phyloP scores from a whole-genome alignment of 371 early-diverging fungal species.

The Zopfochytrium polystomum region DNA sequence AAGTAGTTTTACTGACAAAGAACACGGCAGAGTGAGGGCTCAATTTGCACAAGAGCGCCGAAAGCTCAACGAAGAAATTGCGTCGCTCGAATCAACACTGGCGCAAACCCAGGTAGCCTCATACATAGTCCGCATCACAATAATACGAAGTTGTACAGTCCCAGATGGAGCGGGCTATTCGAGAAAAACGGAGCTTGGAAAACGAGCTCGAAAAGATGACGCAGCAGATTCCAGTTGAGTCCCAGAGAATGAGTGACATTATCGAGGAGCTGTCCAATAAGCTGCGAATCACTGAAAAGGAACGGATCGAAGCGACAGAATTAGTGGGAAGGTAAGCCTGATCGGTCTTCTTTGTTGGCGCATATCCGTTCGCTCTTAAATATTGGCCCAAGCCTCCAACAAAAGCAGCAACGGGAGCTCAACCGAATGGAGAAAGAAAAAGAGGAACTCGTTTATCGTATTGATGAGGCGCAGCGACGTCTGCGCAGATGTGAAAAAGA shows the following conservation, averaged over 20 bases:
- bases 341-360: background rate
- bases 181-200: conserved; percentile 49
- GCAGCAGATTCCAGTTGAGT: conserved; percentile 41
- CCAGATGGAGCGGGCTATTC: conserved; percentile 44
- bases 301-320: conserved; percentile 30
- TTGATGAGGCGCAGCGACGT: conserved; percentile 39
- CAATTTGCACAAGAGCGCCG: conserved; percentile 31
- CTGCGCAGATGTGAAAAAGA: conserved; percentile 42
- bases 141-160: background rate
- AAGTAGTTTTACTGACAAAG: background rate
- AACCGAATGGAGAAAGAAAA: conserved; percentile 41
- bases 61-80: conserved; percentile 30
- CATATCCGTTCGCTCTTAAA: background rate
- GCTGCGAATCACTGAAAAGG: conserved; percentile 36
- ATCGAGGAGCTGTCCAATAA: conserved; percentile 40
- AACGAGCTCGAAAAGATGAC: conserved; percentile 45
- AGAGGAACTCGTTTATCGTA: conserved; percentile 27
- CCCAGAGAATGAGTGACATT: conserved; percentile 36
- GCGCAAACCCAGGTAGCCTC: conserved; percentile 30
- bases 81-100: conserved; percentile 28
- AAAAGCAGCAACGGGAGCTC: conserved; percentile 36
- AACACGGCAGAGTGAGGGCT: conserved; percentile 24
- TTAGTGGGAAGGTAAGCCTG: conserved; percentile 31
- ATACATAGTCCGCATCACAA: background rate
- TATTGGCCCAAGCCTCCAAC: conserved; percentile 28